Evolutionary conservation across 306 rosid species (phyloP), one percentile per base, ranked within the genome.

Genomic region (Acmispon strigosus): DNA sequence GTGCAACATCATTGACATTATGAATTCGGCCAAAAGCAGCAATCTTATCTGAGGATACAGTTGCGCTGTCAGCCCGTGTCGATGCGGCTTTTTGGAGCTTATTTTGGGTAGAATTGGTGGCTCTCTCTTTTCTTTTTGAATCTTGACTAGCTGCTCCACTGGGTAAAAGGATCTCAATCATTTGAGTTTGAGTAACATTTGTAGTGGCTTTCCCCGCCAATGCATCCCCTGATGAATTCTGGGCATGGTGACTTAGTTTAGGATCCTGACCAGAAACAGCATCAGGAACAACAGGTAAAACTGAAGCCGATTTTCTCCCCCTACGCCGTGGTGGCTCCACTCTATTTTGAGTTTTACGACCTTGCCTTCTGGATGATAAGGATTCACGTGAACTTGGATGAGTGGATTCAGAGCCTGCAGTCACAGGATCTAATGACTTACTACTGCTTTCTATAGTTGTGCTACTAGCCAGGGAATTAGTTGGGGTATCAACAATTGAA

Each of bases 1-100:
- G 92, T 32, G 97, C 99, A 85, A 95, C 96, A 62, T 95, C 99
- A 82, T 88, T 92, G 65, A 95, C 85, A 47, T 85, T 85, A 72
- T 84, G 96, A 62, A 88, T 84, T 66, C 92, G 88, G 13, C 96
- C 96, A 55, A 82, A 64, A 72, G 82, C 54, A 69, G 91, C 34
- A 66, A 69, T 69, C 83, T 83, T 90, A 55, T 93, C 98, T 37
- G 84, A 74, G 64, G 92, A 81, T 53, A 83, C 90, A 48, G 83
- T 64, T 55, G 82, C 84, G 86, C 66, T 37, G 52, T 88, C 96
- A 76, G 58, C 69, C 67, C 66, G 78, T 59, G 82, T 45, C 10
- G 84, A 63, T 61, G 68, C 79, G 63, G 67, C 82, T 75, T 72
- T 79, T 61, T 67, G 81, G 74, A 78, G 99, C 83, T 87, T 91